Base-by-base conservation (phyloP, 2,329 filamentous ascomycete genomes). In the Nemania diffusa region DNA sequence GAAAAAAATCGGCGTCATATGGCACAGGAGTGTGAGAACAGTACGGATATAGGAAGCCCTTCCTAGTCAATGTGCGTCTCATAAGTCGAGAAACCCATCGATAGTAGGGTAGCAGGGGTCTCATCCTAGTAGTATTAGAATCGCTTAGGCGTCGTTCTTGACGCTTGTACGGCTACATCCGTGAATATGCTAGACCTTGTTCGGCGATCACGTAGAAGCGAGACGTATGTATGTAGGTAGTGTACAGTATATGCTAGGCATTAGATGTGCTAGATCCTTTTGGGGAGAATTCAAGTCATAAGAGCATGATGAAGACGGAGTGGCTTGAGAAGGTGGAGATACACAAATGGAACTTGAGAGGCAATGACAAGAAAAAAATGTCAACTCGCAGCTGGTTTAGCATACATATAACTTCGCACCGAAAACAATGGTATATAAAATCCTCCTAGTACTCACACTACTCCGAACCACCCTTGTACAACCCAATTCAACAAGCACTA, bases 231-330 rank as follows among this genome's bases (percentile, higher is more conserved):
- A n/a, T 50, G 56, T 57, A 53, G n/a, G 26, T 15, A 13, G 17
- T 26, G 11, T 57, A 57, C 34, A 37, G 29, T 37, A 37, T 44
- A n/a, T n/a, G n/a, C n/a, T n/a, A n/a, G n/a, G n/a, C n/a, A n/a
- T n/a, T n/a, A n/a, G n/a, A n/a, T 22, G 44, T 42, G n/a, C 42
- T 32, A 42, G 37, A 34, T 44, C n/a, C n/a, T n/a, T n/a, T n/a
- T n/a, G n/a, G n/a, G n/a, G n/a, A 27, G 20, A 24, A 32, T 62
- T 52, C 34, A 32, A 44, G 58, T 53, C 64, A 57, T 26, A 32
- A 44, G 64, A 52, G 46, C 53, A 17, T 15, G 53, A 55, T 29
- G 29, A 60, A 29, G 57, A 17, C 20, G 15, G 17, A 15, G 17
- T 11, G 44, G 27, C 29, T 52, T 62, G 32, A 20, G 42, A 7